Conservation (phyloP, 2,329 filamentous ascomycete species). For the Fusarium sp. region DNA sequence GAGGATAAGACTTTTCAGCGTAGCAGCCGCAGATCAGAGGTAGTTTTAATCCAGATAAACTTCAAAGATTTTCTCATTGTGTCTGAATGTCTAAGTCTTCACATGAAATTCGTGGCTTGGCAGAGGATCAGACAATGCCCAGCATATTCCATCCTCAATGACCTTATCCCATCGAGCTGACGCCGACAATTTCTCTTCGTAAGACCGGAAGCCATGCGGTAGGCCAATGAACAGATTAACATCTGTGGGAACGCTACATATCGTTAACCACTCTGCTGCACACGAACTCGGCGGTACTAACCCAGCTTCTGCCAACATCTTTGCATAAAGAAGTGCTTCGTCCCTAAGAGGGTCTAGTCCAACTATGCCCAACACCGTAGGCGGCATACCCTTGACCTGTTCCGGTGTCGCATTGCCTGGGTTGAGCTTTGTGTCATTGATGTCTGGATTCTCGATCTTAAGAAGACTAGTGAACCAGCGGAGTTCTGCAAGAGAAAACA, state of each 20-base stretch:
- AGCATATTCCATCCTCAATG: not conserved
- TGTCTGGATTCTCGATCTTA: not conserved
- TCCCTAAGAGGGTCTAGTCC: not conserved
- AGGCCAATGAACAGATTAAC: slow-evolving; percentile 1
- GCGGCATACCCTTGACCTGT: slow-evolving; percentile 7
- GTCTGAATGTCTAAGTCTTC: not conserved
- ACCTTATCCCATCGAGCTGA: slow-evolving; percentile 8
- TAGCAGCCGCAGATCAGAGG: too few relatives aligned
- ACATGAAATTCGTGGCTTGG: slow-evolving; percentile 1
- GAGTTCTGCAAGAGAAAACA: slow-evolving; percentile 7
- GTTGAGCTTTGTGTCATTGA: slow-evolving; percentile 4
- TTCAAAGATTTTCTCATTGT: not conserved
- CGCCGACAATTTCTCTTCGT: slow-evolving; percentile 5
- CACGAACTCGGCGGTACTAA: not conserved
- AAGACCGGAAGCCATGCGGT: slow-evolving; percentile 3
- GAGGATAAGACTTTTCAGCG: too few relatives aligned
- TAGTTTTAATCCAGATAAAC: too few relatives aligned
- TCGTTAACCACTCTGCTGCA: fast-evolving
- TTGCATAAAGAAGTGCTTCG: slow-evolving; percentile 2
- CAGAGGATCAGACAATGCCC: not conserved
- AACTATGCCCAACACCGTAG: not conserved
- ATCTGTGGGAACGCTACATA: not conserved
- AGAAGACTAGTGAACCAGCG: slow-evolving; percentile 9
- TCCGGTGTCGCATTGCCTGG: not conserved
- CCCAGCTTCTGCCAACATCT: slow-evolving; percentile 14